Percentiles rank a stretch among this genome's conserved stretches.
These are phyloP conservation scores for Lasiosphaeriaceae sp. DNA, from an alignment of 495 filamentous ascomycete genomes.

Conservation along the genomic window DNA sequence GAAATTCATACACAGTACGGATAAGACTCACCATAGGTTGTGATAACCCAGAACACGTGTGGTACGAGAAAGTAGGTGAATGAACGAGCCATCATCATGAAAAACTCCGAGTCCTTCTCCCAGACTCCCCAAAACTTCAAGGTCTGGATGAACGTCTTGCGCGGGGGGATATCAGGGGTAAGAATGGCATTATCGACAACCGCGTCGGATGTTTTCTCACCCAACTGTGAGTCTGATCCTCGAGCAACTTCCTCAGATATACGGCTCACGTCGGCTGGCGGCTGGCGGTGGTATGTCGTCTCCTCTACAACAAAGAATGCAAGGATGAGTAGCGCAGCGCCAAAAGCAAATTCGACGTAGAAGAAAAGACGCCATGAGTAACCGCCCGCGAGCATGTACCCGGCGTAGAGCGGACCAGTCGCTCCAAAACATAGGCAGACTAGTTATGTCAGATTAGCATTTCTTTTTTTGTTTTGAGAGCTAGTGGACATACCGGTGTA, in stretches of 20 bases:
- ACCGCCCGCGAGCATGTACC: conserved; percentile 61
- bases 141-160: conserved; percentile 45
- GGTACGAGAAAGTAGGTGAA: conserved; percentile 58
- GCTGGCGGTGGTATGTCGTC: conserved; percentile 50
- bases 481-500: conserved; percentile 45
- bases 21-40: conserved; percentile 42
- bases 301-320: conserved; percentile 63
- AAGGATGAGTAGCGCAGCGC: conserved; percentile 48
- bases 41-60: conserved; percentile 57
- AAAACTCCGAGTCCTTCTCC: conserved; percentile 51
- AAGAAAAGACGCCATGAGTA: conserved; percentile 63
- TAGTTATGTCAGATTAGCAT: conserved; percentile 6
- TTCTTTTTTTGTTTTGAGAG: not conserved
- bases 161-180: conserved; percentile 22
- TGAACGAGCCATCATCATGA: conserved; percentile 50
- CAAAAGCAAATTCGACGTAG: conserved; percentile 61
- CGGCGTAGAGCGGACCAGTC: conserved; percentile 56
- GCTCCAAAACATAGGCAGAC: conserved; percentile 58
- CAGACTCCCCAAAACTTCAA: conserved; percentile 48
- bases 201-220: conserved; percentile 1
- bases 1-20: too few species aligned
- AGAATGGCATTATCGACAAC: not conserved
- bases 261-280: not conserved
- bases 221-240: conserved; percentile 14
- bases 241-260: not conserved